These are phyloP conservation scores for Aspergillus sp. DNA, from an alignment of 2,329 filamentous ascomycete genomes.

Conservation along the genomic window DNA sequence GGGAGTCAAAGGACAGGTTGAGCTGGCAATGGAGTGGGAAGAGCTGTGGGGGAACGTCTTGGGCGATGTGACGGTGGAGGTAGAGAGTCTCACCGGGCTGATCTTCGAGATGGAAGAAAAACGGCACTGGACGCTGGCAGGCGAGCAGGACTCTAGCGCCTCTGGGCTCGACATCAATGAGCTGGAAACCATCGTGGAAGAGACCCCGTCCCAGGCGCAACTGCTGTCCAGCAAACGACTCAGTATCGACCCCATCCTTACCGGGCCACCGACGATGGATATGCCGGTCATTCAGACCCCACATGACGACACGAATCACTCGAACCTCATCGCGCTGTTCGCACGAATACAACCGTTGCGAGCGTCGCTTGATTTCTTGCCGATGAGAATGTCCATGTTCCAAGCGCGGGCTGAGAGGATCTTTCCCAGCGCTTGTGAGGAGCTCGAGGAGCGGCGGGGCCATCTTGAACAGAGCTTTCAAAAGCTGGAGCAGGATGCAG, in stretches of 20 bases:
- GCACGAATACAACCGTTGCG: constrained; percentile 92
- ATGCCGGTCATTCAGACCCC: constrained; percentile 49
- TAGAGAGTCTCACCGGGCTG: constrained; percentile 73
- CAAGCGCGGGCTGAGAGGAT: constrained; percentile 72
- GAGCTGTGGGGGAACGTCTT: constrained; percentile 93
- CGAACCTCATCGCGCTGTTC: constrained; percentile 83
- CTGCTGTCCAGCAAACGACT: constrained; percentile 62
- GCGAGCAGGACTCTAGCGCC: constrained; percentile 55
- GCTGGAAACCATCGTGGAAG: constrained; percentile 89
- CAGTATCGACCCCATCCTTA: constrained; percentile 64
- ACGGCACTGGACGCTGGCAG: constrained; percentile 73
- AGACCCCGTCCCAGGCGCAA: constrained; percentile 63
- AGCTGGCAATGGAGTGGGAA: constrained; percentile 98
- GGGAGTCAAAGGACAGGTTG: constrained; percentile 83
- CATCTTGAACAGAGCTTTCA: constrained; percentile 82
- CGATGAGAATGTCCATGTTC: constrained; percentile 90
- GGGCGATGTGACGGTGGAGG: constrained; percentile 88
- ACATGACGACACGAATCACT: constrained; percentile 84
- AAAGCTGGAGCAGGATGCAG: constrained; percentile 85
- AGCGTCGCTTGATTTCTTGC: constrained; percentile 90
- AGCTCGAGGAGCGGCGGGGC: constrained; percentile 73
- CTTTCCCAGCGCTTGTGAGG: constrained; percentile 89
- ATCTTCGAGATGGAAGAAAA: constrained; percentile 99
- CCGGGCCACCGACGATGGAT: constrained; percentile 46
- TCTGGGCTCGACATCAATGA: constrained; percentile 75